phyloP scores from a whole-genome alignment of 2,329 filamentous ascomycete genomes.

The Aspergillus carbonarius region DNA sequence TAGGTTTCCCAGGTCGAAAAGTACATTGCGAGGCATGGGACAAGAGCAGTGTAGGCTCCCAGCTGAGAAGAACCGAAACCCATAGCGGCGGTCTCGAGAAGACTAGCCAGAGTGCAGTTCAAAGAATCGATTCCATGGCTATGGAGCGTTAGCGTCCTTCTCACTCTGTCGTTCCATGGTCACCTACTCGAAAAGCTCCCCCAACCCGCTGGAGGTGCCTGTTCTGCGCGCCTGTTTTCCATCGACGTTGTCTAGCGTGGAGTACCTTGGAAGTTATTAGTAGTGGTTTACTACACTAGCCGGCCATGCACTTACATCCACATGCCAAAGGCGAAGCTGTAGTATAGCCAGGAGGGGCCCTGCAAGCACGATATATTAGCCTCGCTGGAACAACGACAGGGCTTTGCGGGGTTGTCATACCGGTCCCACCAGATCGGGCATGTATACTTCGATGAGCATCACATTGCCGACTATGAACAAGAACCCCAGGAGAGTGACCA shows the following conservation, averaged over 20 bases:
- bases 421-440: slow-evolving; percentile 88
- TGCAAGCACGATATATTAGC: slow-evolving; percentile 38
- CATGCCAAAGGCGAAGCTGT: slow-evolving; percentile 89
- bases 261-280: slow-evolving; percentile 57
- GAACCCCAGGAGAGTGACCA: slow-evolving; percentile 94
- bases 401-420: slow-evolving; percentile 51
- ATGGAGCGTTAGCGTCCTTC: slow-evolving; percentile 24
- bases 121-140: slow-evolving; percentile 95
- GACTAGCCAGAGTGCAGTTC: slow-evolving; percentile 90
- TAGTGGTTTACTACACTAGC: neutral
- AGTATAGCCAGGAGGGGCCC: slow-evolving; percentile 90
- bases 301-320: slow-evolving; percentile 68
- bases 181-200: slow-evolving; percentile 85
- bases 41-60: slow-evolving; percentile 86
- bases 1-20: slow-evolving; percentile 99
- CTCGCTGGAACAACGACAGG: neutral
- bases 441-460: slow-evolving; percentile 68
- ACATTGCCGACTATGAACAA: slow-evolving; percentile 90
- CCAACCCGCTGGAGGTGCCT: slow-evolving; percentile 88
- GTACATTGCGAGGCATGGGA: slow-evolving; percentile 95
- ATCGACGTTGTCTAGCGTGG: slow-evolving; percentile 98
- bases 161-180: slow-evolving; percentile 8
- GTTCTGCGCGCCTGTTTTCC: slow-evolving; percentile 96
- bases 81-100: slow-evolving; percentile 91
- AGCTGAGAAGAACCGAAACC: slow-evolving; percentile 79